Conservation (phyloP, 106 monocot species). For the Xerophyta viscosa region DNA sequence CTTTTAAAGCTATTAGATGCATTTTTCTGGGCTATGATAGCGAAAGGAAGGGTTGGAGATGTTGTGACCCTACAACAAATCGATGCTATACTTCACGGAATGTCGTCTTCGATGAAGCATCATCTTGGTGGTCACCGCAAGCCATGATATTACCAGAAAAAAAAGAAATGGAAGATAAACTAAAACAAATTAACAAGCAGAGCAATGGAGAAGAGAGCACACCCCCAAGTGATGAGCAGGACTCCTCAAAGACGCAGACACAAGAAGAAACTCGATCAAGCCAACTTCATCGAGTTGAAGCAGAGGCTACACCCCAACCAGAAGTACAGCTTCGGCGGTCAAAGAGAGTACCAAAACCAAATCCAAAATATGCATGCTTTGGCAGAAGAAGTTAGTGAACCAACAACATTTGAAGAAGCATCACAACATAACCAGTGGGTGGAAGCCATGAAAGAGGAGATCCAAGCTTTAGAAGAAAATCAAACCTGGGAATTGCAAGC, state of each 20-base stretch:
- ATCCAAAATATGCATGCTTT: not conserved
- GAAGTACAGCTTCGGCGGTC: not conserved
- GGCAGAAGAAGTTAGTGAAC: not conserved
- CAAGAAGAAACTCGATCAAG: not conserved
- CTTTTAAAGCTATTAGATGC: no score
- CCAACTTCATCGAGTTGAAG: not conserved
- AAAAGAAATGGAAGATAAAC: not conserved
- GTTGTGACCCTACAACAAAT: not conserved
- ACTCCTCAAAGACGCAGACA: no score
- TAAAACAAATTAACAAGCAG: not conserved
- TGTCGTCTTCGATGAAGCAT: constrained; percentile 1
- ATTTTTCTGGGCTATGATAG: not conserved
- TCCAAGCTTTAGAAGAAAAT: constrained; percentile 8
- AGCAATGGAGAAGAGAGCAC: no score
- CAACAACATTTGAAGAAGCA: not conserved
- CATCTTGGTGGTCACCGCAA: not conserved
- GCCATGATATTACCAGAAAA: not conserved
- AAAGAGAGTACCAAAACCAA: not conserved
- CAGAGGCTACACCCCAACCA: not conserved
- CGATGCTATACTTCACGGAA: not conserved
- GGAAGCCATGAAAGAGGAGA: constrained; percentile 8
- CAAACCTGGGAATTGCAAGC: constrained; percentile 12
- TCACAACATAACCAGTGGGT: not conserved
- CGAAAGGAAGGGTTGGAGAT: not conserved
- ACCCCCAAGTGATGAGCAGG: no score